These are phyloP conservation scores for Phaeotremella fagi DNA, from an alignment of 768 basidiomycete genomes.

Conservation along the genomic window DNA sequence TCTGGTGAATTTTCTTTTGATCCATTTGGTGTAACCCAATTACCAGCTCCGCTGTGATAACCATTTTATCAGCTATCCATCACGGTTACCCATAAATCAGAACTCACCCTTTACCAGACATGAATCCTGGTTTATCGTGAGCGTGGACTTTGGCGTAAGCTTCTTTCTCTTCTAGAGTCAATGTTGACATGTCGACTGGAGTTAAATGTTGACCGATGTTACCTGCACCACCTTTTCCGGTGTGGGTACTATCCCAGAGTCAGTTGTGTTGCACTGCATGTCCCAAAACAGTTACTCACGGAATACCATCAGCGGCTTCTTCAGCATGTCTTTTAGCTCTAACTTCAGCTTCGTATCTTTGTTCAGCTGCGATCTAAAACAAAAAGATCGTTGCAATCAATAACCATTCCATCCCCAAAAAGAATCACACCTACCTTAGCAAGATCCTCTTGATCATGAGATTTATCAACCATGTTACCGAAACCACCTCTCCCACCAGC, in stretches of 20 bases:
- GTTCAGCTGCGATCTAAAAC: constrained; percentile 25
- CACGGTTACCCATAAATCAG: neutral
- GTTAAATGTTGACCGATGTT: constrained; percentile 20
- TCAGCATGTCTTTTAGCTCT: constrained; percentile 28
- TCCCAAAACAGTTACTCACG: too few relatives aligned
- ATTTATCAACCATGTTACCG: constrained; percentile 41
- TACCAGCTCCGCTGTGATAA: constrained; percentile 32
- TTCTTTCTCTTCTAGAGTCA: constrained; percentile 41
- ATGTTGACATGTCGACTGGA: constrained; percentile 22
- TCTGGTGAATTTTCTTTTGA: constrained; percentile 12
- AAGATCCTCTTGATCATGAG: constrained; percentile 20
- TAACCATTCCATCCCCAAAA: neutral
- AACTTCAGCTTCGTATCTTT: constrained; percentile 34
- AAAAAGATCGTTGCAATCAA: neutral
- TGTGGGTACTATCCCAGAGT: constrained; percentile 4
- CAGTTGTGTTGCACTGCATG: neutral
- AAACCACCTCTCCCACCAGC: constrained; percentile 41
- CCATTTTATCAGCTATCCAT: neutral
- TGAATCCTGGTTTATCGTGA: constrained; percentile 20
- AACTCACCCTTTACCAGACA: constrained; percentile 40
- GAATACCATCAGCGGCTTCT: constrained; percentile 17
- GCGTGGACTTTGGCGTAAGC: constrained; percentile 35
- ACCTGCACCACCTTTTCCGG: constrained; percentile 29
- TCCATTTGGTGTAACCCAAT: constrained; percentile 10
- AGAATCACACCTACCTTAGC: constrained; percentile 25